phyloP scores from a whole-genome alignment of 768 basidiomycete genomes.

The Amanita pseudoporphyria region DNA sequence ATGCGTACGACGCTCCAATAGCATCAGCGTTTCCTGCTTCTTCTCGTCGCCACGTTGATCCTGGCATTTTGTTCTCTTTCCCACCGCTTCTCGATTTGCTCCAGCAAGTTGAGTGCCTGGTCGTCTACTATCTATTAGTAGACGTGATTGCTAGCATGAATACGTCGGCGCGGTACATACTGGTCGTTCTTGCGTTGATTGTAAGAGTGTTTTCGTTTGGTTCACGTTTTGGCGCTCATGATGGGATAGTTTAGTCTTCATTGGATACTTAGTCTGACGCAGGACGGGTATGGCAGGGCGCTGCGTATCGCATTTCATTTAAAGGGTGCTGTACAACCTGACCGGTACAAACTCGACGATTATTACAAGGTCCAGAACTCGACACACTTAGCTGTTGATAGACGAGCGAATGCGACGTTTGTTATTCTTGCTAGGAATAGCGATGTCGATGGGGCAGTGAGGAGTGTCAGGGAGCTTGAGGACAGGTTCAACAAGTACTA shows the following conservation, averaged over 20 bases:
- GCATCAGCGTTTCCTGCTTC: too few relatives aligned
- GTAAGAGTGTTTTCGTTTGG: conserved; percentile 16
- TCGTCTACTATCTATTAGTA: too few relatives aligned
- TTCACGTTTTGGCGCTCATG: conserved; percentile 6
- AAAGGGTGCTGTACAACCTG: neutral
- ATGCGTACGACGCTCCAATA: neutral
- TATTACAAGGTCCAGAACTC: conserved; percentile 10
- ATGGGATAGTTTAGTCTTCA: conserved; percentile 24
- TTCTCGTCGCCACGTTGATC: neutral
- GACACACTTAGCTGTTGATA: conserved; percentile 11
- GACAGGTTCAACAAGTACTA: conserved; percentile 73
- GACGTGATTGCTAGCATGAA: too few relatives aligned
- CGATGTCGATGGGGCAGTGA: conserved; percentile 52
- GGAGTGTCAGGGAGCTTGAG: conserved; percentile 68
- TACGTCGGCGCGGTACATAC: conserved; percentile 23
- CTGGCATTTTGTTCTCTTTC: neutral
- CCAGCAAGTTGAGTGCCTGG: neutral
- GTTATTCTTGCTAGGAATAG: conserved; percentile 55
- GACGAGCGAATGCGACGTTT: conserved; percentile 31
- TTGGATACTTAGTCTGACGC: conserved; percentile 41
- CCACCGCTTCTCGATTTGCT: neutral
- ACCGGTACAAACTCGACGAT: conserved; percentile 8
- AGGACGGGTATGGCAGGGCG: conserved; percentile 38
- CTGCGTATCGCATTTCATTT: conserved; percentile 20
- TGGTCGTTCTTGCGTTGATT: conserved; percentile 22